These are phyloP conservation scores for Pezicula rhizophila DNA, from an alignment of 2,329 filamentous ascomycete genomes.

Conservation along the genomic window DNA sequence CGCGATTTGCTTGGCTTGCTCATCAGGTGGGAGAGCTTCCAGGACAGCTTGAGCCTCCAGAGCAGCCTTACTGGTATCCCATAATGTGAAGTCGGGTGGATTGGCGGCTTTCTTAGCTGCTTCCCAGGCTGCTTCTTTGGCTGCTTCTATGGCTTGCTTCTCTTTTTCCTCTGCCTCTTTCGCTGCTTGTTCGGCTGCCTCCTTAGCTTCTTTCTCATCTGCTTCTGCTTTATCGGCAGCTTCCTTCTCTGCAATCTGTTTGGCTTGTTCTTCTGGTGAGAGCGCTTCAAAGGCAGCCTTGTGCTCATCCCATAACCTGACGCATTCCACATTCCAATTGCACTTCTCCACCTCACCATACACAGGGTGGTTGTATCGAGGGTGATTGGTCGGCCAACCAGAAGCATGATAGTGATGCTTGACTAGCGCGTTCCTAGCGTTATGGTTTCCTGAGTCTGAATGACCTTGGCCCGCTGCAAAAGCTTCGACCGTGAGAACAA, in stretches of 20 bases:
- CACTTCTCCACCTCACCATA: slow-evolving; percentile 66
- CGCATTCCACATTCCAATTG: slow-evolving; percentile 63
- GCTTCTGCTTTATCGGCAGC: slow-evolving; percentile 7
- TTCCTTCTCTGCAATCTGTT: slow-evolving; percentile 24
- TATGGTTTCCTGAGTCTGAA: slow-evolving; percentile 66
- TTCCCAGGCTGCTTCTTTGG: no score
- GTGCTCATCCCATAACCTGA: slow-evolving; percentile 59
- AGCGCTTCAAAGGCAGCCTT: slow-evolving; percentile 54
- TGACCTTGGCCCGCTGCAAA: slow-evolving; percentile 70
- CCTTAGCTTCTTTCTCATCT: neutral
- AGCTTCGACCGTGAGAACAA: slow-evolving; percentile 65
- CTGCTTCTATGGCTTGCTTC: no score
- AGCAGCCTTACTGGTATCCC: no score
- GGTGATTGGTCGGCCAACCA: slow-evolving; percentile 62
- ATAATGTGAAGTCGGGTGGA: no score
- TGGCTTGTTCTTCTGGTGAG: slow-evolving; percentile 52
- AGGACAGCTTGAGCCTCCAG: no score
- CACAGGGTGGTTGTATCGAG: slow-evolving; percentile 60
- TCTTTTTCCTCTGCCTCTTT: neutral
- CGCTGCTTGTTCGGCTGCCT: neutral
- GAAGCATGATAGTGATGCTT: slow-evolving; percentile 73
- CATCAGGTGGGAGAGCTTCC: no score
- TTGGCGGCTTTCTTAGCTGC: no score
- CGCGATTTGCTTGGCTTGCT: no score
- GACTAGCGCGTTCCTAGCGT: slow-evolving; percentile 58